Percentiles rank a stretch among this genome's conserved stretches.
Evolutionary conservation across 2,329 filamentous ascomycete species (phyloP).

Genomic region (Diplodia sapinea): DNA sequence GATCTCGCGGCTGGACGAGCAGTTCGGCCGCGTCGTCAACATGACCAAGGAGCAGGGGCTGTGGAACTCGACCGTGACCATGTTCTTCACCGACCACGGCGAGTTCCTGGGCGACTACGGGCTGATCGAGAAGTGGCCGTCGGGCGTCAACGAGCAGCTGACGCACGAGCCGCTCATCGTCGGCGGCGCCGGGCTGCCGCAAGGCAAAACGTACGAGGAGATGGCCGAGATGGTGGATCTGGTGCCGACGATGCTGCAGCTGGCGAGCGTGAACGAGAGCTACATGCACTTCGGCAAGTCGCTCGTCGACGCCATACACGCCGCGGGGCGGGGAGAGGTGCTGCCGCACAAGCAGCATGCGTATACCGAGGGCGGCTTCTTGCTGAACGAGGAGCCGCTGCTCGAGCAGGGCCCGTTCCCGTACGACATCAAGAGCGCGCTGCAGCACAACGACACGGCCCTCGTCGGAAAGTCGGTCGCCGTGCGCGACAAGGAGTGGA

Average conservation of each 20-base stretch:
- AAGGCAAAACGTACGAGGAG: constrained; percentile 42
- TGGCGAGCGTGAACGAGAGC: constrained; percentile 47
- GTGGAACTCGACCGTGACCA: constrained; percentile 51
- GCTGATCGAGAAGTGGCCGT: constrained; percentile 56
- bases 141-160: constrained; percentile 50
- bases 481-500: constrained; percentile 48
- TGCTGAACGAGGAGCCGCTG: constrained; percentile 53
- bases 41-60: constrained; percentile 44
- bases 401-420: constrained; percentile 53
- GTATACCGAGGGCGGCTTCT: constrained; percentile 55
- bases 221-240: constrained; percentile 57
- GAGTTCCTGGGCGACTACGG: constrained; percentile 57
- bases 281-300: constrained; percentile 52
- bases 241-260: constrained; percentile 52
- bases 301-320: constrained; percentile 40
- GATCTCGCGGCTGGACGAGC: constrained; percentile 54
- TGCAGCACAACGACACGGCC: constrained; percentile 54
- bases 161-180: constrained; percentile 54
- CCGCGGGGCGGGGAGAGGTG: constrained; percentile 25
- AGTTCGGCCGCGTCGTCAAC: constrained; percentile 52
- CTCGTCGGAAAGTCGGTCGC: constrained; percentile 54
- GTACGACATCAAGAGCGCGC: constrained; percentile 54
- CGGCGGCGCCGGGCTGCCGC: constrained; percentile 50
- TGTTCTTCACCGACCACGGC: constrained; percentile 56
- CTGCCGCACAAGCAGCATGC: constrained; percentile 49